phyloP scores from a whole-genome alignment of 2,329 filamentous ascomycete species.

The Alternaria conjuncta region DNA sequence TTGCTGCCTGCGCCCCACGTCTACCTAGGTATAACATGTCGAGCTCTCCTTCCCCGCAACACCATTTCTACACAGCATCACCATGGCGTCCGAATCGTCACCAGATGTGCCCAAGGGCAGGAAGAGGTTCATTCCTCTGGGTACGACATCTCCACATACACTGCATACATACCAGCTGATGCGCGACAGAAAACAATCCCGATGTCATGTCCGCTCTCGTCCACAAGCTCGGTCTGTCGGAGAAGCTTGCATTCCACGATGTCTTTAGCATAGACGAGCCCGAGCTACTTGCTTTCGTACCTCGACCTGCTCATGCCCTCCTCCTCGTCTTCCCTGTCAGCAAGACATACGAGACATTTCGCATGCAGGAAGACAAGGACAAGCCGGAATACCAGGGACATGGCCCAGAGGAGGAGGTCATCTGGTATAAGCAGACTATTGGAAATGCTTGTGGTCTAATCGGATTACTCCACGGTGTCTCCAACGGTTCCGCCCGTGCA shows the following conservation, averaged over 20 bases:
- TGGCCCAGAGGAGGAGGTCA: conserved; percentile 74
- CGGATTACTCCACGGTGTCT: conserved; percentile 82
- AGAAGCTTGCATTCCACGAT: conserved; percentile 81
- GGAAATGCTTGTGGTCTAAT: conserved; percentile 93
- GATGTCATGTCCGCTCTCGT: conserved; percentile 87
- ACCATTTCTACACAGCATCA: conserved; percentile 13
- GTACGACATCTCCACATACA: conserved; percentile 22
- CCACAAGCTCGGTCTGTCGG: conserved; percentile 83
- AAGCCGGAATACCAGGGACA: conserved; percentile 69
- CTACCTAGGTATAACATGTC: conserved; percentile 2
- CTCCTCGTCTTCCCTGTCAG: conserved; percentile 92
- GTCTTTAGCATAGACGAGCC: conserved; percentile 90
- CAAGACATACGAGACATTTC: conserved; percentile 77
- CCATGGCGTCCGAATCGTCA: conserved; percentile 38
- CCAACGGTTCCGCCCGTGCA: conserved; percentile 74
- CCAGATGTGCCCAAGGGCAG: conserved; percentile 39
- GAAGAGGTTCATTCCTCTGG: conserved; percentile 50
- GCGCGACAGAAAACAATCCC: conserved; percentile 72
- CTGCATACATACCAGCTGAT: conserved; percentile 16
- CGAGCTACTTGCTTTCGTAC: conserved; percentile 83
- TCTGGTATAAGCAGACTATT: conserved; percentile 98
- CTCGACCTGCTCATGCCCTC: conserved; percentile 84
- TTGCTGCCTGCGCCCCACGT: conserved; percentile 28
- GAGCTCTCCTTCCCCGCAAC: conserved; percentile 17
- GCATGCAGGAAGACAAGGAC: conserved; percentile 73